Percentiles rank a stretch among this genome's conserved stretches.
Conservation (phyloP, 2,329 filamentous ascomycete genomes). For the Fusarium sp. region DNA sequence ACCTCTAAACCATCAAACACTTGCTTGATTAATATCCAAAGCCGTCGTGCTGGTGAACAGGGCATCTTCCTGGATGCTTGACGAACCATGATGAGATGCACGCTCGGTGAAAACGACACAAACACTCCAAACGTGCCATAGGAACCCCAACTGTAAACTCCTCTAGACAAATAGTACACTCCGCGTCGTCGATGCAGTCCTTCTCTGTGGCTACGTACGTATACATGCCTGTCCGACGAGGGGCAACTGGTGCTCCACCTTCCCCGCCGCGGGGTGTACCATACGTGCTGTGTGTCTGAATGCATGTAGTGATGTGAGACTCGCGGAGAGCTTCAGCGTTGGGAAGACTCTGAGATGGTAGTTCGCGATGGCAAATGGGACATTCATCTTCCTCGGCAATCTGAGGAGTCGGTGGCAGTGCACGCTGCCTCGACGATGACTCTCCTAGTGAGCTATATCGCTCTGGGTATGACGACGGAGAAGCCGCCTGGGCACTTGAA, state of each 20-base stretch:
- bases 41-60: conserved; percentile 73
- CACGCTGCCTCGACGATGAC: conserved; percentile 54
- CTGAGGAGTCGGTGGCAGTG: conserved; percentile 59
- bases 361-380: conserved; percentile 78
- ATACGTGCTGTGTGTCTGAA: conserved; percentile 65
- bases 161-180: conserved; percentile 75
- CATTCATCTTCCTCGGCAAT: conserved; percentile 81
- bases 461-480: conserved; percentile 47
- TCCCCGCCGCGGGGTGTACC: conserved; percentile 49
- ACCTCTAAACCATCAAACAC: background rate
- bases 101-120: conserved; percentile 70
- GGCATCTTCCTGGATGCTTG: conserved; percentile 70
- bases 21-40: conserved; percentile 59
- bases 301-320: conserved; percentile 68
- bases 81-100: conserved; percentile 74
- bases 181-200: conserved; percentile 73
- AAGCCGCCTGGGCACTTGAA: conserved; percentile 50
- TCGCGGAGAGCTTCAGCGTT: conserved; percentile 67
- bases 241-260: conserved; percentile 47
- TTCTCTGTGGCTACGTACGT: conserved; percentile 74
- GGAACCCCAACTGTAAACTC: conserved; percentile 70
- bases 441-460: conserved; percentile 49
- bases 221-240: conserved; percentile 69
- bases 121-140: conserved; percentile 74
- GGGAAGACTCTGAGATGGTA: conserved; percentile 67